Base-by-base conservation (phyloP, 495 filamentous ascomycete species). In the Oleoguttula mirabilis region DNA sequence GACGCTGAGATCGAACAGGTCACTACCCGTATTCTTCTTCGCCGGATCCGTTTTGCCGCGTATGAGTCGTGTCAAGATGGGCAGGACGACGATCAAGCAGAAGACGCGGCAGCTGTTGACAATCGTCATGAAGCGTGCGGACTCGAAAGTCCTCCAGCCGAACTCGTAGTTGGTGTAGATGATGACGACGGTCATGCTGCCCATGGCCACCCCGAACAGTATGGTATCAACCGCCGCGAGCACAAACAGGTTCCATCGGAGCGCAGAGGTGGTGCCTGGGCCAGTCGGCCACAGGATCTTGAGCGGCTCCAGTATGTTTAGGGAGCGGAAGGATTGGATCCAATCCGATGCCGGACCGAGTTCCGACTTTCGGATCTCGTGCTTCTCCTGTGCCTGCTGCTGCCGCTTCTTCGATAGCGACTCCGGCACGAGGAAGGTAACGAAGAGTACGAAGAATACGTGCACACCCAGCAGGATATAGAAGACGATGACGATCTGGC, bases 101-200 rank as follows among this genome's bases (percentile, higher is more conserved):
- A 76, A 47, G 21, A 94, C 84, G 10, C 90, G 78, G 36, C 72
- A 71, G 40, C 69, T 65, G 60, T 84, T 93, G 41, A 83, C 72
- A 32, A 82, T 61, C 0, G 79, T 84, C 35, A 94, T 69, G 60
- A 88, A 94, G 10, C 76, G 63, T 41, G 77, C 80, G 14, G 76
- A 78, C 56, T 94, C 77, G 33, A 79, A 70, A 31, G 76, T 84
- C 22, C 71, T 69, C 90, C 90, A 98, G 14, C 66, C 66, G 57
- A 96, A 95, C 56, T 76, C 70, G 53, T 69, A 77, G 39, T 82
- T 76, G 10, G 77, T 71, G 57, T 95, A 98, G 37, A 88, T 67
- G 40, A 94, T 68, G 34, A 87, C 68, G 19, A 94, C 71, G 10
- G 77, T 77, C 30, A 83, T 73, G 1, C 76, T 69, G 36, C 90